Base-by-base conservation (phyloP, 2,329 filamentous ascomycete species). In the Sarocladium strictum region DNA sequence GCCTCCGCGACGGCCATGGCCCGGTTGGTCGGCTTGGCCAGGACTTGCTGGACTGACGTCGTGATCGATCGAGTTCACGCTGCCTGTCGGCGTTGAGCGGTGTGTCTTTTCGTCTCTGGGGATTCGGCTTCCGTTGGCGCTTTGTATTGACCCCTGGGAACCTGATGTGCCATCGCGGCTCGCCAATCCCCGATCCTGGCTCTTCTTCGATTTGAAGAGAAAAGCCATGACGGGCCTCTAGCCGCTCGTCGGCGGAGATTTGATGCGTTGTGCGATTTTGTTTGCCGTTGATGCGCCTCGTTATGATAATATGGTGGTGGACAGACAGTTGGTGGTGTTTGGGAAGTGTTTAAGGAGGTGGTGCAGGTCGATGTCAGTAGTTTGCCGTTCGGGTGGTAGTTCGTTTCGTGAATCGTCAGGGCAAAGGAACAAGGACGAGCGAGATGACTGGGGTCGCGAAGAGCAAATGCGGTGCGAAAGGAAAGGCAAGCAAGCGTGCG, bases 151-250 rank as follows among this genome's bases (percentile, higher is more conserved):
- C 53, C 72, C 75, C 64, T 76, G 76, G 6, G 77, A 75, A 53
- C 69, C 70, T 24, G 72, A 64, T 57, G 71, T 72, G 53, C 76
- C 79, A 64, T 84, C 80, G 65, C 80, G 79, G 66, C 75, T 79
- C 53, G 76, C 72, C 60, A 80, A 67, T 55, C 73, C 74, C 66
- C 84, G 81, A 63, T 86, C 83, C 69, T 87, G 84, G 66, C 82
- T 80, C 72, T 89, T 90, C 73, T 90, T 91, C 55, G 85, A 47
- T 70, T 90, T 90, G 76, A 91, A 91, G 58, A 91, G 79, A 71
- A 91, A 91, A 61, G 87, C 85, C 87, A 91, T 91, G 71, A 70
- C 77, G 69, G 65, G 63, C 47, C 71, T 65, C 68, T 63, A 64
- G 66, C 65, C 69, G 69, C 68, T 67, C 64, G 63, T 66, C 66